These are phyloP conservation scores for Chlamydomonas asymmetrica DNA, from an alignment of 139 green algal species.

Conservation along the genomic window DNA sequence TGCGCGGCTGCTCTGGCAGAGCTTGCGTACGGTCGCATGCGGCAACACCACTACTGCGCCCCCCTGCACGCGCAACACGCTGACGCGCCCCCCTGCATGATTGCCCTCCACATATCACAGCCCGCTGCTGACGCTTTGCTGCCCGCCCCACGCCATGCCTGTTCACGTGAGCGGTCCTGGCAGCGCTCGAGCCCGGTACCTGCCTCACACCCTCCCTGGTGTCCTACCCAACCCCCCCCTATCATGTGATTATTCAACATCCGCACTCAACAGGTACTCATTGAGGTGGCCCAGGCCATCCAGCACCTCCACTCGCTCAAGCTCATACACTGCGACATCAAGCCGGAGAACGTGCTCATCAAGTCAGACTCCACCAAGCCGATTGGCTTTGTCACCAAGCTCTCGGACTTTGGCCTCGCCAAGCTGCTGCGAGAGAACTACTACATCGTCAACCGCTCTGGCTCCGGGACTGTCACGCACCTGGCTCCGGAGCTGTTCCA, in stretches of 20 bases:
- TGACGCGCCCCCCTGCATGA: too few relatives aligned
- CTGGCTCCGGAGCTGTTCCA: conserved; percentile 67
- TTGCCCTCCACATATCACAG: too few relatives aligned
- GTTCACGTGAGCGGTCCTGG: too few relatives aligned
- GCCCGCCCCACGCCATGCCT: too few relatives aligned
- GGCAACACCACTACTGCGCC: too few relatives aligned
- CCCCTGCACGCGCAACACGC: too few relatives aligned
- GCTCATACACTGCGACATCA: conserved; percentile 73
- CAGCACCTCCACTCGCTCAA: conserved; percentile 64
- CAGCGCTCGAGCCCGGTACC: too few relatives aligned
- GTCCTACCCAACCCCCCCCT: neutral
- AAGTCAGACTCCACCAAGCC: conserved; percentile 42
- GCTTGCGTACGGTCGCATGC: too few relatives aligned
- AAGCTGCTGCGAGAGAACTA: conserved; percentile 68
- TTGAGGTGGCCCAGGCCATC: conserved; percentile 64
- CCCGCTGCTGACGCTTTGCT: too few relatives aligned
- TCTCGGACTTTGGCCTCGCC: conserved; percentile 63
- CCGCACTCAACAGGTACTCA: conserved; percentile 61
- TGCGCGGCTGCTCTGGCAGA: too few relatives aligned
- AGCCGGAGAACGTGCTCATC: conserved; percentile 61
- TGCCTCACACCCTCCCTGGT: too few relatives aligned
- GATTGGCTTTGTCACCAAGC: conserved; percentile 53
- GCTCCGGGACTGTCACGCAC: conserved; percentile 62
- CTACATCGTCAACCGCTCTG: conserved; percentile 65
- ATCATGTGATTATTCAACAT: neutral